Conservation (phyloP, 2,329 filamentous ascomycete genomes). For the Colletotrichum tamarilloi region DNA sequence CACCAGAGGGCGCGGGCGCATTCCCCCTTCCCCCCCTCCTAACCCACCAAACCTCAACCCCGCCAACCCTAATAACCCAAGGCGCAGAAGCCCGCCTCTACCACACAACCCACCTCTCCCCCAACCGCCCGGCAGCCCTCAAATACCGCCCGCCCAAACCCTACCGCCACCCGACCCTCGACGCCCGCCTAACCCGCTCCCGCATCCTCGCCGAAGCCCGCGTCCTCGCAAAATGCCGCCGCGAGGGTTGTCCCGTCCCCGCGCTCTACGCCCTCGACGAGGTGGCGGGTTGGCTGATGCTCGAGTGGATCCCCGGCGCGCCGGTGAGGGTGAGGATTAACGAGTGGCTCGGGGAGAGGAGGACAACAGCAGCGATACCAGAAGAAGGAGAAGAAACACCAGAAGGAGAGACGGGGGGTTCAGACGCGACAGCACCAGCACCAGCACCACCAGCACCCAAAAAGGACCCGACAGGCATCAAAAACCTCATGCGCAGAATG, state of each 20-base stretch:
- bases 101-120: constrained; percentile 81
- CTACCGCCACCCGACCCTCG: constrained; percentile 91
- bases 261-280: constrained; percentile 79
- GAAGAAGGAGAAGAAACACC: constrained; percentile 29
- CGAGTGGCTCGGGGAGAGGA: constrained; percentile 64
- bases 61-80: constrained; percentile 83
- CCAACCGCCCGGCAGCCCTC: constrained; percentile 77
- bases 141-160: constrained; percentile 93
- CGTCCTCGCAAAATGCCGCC: constrained; percentile 81
- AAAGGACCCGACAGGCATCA: constrained; percentile 61
- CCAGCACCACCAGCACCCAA: background rate
- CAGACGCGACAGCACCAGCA: constrained; percentile 41
- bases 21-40: constrained; percentile 74
- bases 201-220: constrained; percentile 90
- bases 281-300: constrained; percentile 77
- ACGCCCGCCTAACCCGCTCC: constrained; percentile 86
- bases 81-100: constrained; percentile 97
- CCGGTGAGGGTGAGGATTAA: constrained; percentile 79
- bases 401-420: background rate
- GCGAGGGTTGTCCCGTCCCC: constrained; percentile 85
- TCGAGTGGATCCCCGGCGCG: constrained; percentile 85
- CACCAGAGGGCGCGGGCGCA: background rate
- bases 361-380: constrained; percentile 36
- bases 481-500: constrained; percentile 75
- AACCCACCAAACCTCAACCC: constrained; percentile 66